A percentile compares a stretch with the other conserved stretches of the same genome.
Conservation (phyloP, 805 yeast genomes). For the Ogataea nitratoaversa region DNA sequence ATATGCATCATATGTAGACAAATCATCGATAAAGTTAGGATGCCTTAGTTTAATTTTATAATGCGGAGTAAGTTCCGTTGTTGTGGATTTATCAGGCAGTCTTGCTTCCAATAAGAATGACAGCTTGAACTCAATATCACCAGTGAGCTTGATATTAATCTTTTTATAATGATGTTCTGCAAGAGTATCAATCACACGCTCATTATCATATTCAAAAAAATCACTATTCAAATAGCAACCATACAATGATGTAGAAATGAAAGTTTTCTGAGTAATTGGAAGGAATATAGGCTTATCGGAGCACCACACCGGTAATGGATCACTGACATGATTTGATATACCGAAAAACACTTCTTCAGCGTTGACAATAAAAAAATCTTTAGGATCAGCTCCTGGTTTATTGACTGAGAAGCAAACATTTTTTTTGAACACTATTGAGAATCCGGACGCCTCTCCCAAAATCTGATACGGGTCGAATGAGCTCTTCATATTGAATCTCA, state of each 20-base stretch:
- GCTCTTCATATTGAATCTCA: slow-evolving; percentile 66
- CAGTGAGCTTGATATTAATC: slow-evolving; percentile 51
- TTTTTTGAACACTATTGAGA: slow-evolving; percentile 65
- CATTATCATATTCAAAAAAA: slow-evolving; percentile 10
- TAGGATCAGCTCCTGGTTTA: slow-evolving; percentile 57
- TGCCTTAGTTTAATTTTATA: slow-evolving; percentile 49
- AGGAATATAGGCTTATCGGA: slow-evolving; percentile 44
- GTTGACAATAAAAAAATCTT: slow-evolving; percentile 57
- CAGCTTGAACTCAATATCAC: slow-evolving; percentile 54
- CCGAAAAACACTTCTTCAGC: slow-evolving; percentile 64
- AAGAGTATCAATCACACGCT: slow-evolving; percentile 4
- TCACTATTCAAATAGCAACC: slow-evolving; percentile 23
- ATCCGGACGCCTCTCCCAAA: slow-evolving; percentile 68
- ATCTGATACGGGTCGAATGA: slow-evolving; percentile 75
- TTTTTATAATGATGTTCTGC: slow-evolving; percentile 39
- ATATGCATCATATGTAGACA: slow-evolving; percentile 70
- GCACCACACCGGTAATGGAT: slow-evolving; percentile 54
- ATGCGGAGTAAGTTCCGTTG: slow-evolving; percentile 49
- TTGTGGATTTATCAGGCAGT: slow-evolving; percentile 30
- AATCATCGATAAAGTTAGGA: slow-evolving; percentile 46
- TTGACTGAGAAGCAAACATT: slow-evolving; percentile 59
- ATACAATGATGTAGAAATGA: slow-evolving; percentile 19
- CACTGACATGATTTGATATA: slow-evolving; percentile 69
- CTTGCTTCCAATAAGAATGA: slow-evolving; percentile 56
- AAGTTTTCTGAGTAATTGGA: slow-evolving; percentile 31